Evolutionary conservation across 805 yeast species (phyloP), one percentile per base, ranked within the genome.

Genomic region (Kodamaea leandrae): DNA sequence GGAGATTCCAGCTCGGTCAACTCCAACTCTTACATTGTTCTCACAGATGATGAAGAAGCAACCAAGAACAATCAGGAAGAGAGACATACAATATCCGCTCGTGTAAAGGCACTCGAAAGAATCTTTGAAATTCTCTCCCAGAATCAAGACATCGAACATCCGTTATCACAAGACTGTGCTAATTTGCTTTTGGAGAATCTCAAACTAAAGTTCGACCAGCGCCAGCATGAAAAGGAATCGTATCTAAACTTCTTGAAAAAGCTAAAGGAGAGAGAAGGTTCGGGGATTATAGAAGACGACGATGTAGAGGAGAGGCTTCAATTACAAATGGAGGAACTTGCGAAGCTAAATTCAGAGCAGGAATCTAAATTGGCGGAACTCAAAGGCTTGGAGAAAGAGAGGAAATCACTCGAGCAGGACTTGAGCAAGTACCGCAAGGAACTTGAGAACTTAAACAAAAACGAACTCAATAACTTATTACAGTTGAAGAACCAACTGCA

Each of bases 121-220:
- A 74, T 91, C 2, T 89, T 87, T 57, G 82, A 83, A 47, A 70
- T 85, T 2, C 61, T 91, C 4, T 82, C 93, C 0, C 49, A 49
- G 10, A 82, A 84, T 46, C 82, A 83, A 38, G 88, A 83, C 45
- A 73, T 91, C 12, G 95, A 87, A 48, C 73, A 68, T 54, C 99
- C 99, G 0, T 78, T 93, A 12, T 91, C 98, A 52, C 72, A 73
- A 17, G 97, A 90, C 32, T 93, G 99, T 60, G 84, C 93, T 5
- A 78, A 74, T 32, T 58, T 73, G 15, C 61, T 91, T 18, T 67
- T 84, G 8, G 80, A 77, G 7, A 82, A 81, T 42, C 71, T 88
- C 58, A 83, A 81, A 52, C 58, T 66, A 9, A 82, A 82, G 50
- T 85, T 85, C 57, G 91, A 85, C 45, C 85, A 79, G 41, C 76